phyloP scores from a whole-genome alignment of 2,329 filamentous ascomycete species.

The Alternaria ventricosa region DNA sequence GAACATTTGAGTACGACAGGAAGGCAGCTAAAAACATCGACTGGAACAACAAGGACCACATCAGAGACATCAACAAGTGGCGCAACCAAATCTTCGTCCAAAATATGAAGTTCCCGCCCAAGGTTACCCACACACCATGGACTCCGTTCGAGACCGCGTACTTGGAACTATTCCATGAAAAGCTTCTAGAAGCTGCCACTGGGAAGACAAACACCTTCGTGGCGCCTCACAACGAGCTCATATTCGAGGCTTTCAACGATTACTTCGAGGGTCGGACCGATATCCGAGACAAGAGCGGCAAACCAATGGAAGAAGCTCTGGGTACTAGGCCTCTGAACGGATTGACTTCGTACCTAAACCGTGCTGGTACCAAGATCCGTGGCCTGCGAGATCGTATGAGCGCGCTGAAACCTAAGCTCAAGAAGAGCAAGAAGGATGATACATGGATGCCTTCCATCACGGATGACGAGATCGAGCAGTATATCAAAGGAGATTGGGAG shows the following conservation, averaged over 20 bases:
- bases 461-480: background rate
- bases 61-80: background rate
- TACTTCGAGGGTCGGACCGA: background rate
- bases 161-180: background rate
- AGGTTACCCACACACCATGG: background rate
- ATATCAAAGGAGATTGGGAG: background rate
- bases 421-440: background rate
- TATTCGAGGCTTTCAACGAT: background rate
- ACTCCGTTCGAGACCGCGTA: background rate
- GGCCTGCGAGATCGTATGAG: background rate
- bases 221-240: background rate
- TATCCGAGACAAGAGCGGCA: background rate
- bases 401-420: background rate
- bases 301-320: background rate
- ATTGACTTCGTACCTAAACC: background rate
- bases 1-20: background rate
- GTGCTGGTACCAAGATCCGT: background rate
- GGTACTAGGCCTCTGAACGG: background rate
- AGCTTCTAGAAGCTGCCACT: background rate
- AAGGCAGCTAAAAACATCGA: rapidly evolving
- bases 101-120: background rate
- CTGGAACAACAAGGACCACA: background rate
- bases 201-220: background rate
- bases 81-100: background rate
- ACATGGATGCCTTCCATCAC: background rate